Conservation (phyloP, 495 filamentous ascomycete genomes). For the Hyaloscypha hepaticicola region DNA sequence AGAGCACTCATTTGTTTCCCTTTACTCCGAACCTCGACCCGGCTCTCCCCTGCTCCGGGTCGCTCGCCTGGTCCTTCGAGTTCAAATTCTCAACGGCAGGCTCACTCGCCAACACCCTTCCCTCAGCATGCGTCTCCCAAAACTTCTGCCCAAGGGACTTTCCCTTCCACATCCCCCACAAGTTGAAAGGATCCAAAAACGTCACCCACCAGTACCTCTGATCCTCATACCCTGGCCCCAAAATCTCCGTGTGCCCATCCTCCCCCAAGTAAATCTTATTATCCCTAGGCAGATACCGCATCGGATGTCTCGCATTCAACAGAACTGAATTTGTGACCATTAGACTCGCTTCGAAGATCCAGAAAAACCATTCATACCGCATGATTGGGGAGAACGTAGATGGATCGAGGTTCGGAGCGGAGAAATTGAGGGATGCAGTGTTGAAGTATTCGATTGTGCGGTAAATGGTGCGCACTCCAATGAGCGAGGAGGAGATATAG, state of each 20-base stretch:
- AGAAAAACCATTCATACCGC: slow-evolving; percentile 72
- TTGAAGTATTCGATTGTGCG: slow-evolving; percentile 63
- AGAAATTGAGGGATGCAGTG: slow-evolving; percentile 22
- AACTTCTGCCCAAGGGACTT: slow-evolving; percentile 40
- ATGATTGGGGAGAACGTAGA: slow-evolving; percentile 49
- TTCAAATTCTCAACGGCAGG: neutral
- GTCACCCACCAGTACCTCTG: slow-evolving; percentile 50
- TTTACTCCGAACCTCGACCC: neutral
- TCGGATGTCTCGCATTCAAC: slow-evolving; percentile 63
- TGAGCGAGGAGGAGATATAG: slow-evolving; percentile 59
- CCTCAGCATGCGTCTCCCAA: slow-evolving; percentile 29
- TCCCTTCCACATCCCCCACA: slow-evolving; percentile 54
- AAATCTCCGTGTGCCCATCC: slow-evolving; percentile 65
- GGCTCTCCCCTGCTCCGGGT: neutral
- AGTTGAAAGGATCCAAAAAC: slow-evolving; percentile 66
- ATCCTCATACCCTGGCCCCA: slow-evolving; percentile 63
- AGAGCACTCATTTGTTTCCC: no score
- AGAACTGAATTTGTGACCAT: slow-evolving; percentile 64
- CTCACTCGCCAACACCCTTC: slow-evolving; percentile 10
- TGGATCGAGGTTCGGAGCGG: slow-evolving; percentile 18
- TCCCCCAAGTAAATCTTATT: slow-evolving; percentile 62
- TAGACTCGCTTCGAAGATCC: slow-evolving; percentile 63
- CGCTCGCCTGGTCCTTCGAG: neutral
- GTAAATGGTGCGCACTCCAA: slow-evolving; percentile 63
- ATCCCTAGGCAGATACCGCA: slow-evolving; percentile 56